A percentile compares a stretch with the other conserved stretches of the same genome.
phyloP scores from a whole-genome alignment of 2,329 filamentous ascomycete species.

The Colletotrichum sp. region DNA sequence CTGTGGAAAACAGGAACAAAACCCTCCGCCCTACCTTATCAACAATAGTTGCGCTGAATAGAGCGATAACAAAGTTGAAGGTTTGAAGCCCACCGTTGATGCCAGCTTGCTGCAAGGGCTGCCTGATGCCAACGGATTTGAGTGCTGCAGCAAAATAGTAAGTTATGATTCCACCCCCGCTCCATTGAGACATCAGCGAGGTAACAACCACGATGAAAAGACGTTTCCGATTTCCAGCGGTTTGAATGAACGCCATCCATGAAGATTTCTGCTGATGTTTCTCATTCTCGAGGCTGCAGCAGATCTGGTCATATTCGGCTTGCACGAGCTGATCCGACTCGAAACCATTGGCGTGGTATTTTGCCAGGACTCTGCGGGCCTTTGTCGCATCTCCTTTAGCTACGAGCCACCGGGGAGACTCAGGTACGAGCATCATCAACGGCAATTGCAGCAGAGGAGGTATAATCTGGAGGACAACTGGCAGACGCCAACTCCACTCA shows the following conservation, averaged over 20 bases:
- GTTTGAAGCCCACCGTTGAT: constrained; percentile 13
- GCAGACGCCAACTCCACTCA: constrained; percentile 46
- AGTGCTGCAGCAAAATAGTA: not conserved
- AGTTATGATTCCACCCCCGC: not conserved
- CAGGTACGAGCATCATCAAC: constrained; percentile 32
- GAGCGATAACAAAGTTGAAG: not conserved
- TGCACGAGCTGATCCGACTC: constrained; percentile 44
- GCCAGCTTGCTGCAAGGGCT: not conserved
- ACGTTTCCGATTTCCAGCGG: not conserved
- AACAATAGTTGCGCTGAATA: not conserved
- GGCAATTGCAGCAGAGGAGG: constrained; percentile 43
- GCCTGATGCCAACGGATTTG: not conserved
- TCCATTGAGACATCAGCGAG: not conserved
- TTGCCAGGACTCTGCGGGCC: constrained; percentile 45
- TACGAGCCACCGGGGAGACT: constrained; percentile 48
- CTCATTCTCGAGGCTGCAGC: constrained; percentile 46
- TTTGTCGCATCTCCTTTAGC: constrained; percentile 49
- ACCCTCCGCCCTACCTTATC: not conserved
- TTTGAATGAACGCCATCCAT: not conserved
- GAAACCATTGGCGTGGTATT: constrained; percentile 53
- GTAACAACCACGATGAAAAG: not conserved
- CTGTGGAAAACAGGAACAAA: not conserved
- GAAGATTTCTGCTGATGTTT: constrained; percentile 22
- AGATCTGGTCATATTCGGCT: constrained; percentile 54
- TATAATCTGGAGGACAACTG: constrained; percentile 47